Percentiles rank a stretch among this genome's conserved stretches.
Conservation (phyloP, 176 grass and related monocot genomes). For the Panicum miliaceum region DNA sequence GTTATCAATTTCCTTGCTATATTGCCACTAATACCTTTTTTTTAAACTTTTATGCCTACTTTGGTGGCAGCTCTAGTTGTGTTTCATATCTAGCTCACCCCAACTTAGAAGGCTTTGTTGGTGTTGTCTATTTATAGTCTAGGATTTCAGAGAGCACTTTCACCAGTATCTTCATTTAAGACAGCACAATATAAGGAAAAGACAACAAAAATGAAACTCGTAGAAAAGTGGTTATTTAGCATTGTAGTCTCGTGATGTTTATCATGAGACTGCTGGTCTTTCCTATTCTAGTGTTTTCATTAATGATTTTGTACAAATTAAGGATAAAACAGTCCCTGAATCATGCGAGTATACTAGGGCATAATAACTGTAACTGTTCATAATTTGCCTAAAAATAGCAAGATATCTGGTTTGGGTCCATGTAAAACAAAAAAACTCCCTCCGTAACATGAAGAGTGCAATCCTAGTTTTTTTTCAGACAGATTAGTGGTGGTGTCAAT, state of each 20-base stretch:
- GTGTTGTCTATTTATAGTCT: neutral
- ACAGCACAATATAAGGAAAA: neutral
- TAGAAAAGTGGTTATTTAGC: neutral
- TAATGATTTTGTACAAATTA: constrained; percentile 10
- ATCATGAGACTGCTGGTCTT: neutral
- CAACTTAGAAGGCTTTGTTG: neutral
- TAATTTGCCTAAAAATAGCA: neutral
- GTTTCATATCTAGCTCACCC: neutral
- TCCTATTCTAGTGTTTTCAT: neutral
- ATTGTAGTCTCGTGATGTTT: neutral
- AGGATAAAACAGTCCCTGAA: neutral
- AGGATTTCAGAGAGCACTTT: constrained; percentile 3
- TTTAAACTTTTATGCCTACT: neutral
- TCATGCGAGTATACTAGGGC: neutral
- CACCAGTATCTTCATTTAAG: neutral
- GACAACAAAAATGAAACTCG: neutral
- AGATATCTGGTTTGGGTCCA: constrained; percentile 25
- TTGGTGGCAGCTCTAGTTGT: neutral
- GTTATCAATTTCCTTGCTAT: neutral
- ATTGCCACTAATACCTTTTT: neutral
- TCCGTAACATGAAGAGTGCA: no score
- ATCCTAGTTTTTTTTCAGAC: no score
- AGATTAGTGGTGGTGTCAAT: no score
- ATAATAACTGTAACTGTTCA: neutral
- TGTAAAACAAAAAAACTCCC: constrained; percentile 3